Base-by-base conservation (phyloP, 768 basidiomycete species). In the Erythrobasidium yunnanense region DNA sequence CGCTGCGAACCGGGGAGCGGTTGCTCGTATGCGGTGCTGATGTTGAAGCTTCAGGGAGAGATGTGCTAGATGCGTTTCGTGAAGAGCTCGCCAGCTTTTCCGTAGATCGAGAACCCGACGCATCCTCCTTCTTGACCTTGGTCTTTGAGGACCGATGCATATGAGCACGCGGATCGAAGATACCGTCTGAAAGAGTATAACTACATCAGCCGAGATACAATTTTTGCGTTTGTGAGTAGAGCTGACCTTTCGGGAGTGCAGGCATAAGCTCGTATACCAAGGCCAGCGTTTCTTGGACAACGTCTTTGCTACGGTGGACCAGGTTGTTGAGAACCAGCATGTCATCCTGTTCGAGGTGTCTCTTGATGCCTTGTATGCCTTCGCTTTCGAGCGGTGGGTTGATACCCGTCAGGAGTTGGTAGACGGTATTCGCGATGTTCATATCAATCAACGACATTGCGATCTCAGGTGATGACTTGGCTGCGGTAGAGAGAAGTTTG, bases 241-340 rank as follows among this genome's bases (percentile, higher is more conserved):
- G 73, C 78, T 34, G 71, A 88, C 90, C 90, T 83, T 88, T 90
- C 0, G 91, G 88, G 38, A 92, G 77, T 7, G 95, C 90, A 0
- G 95, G 95, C 76, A 99, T 82, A 15, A 99, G 78, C 75, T 99
- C 95, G 23, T 87, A 87, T 33, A 93, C 80, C 38, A 97, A 81
- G 68, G 86, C 86, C 35, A 99, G 79, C 0, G 88, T 85, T 77
- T 99, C 95, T 77, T 96, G 92, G 4, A 97, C 84, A 75, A 96
- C 92, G 67, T 99, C 95, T 77, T 97, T 97, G 2, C 95, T 88
- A 29, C 91, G 82, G 76, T 96, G 91, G 0, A 90, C 90, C 49
- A 99, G 79, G 75, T 93, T 97, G 77, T 97, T 89, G 85, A 96
- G 89, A 27, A 99, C 90, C 5, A 90, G 87, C 89, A 97, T 91